These are phyloP conservation scores for Panaeolus papilionaceus DNA, from an alignment of 768 basidiomycete species.

Conservation along the genomic window DNA sequence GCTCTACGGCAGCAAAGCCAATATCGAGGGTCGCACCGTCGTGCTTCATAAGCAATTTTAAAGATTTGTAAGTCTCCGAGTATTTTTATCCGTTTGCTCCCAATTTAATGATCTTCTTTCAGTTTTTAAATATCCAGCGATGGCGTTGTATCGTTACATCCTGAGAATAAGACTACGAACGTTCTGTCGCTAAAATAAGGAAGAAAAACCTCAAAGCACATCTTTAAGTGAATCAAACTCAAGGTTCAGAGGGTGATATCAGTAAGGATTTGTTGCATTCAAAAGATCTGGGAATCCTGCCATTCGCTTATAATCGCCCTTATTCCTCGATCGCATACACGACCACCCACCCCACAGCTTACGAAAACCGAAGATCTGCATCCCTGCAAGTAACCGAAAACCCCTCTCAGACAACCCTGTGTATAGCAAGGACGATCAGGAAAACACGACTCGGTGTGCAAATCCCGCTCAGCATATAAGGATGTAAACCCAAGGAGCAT, in stretches of 20 bases:
- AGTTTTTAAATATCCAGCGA: not conserved
- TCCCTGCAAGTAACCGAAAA: no score
- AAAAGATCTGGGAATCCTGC: no score
- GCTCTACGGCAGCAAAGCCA: not conserved
- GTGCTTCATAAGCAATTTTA: not conserved
- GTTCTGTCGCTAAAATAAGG: not conserved
- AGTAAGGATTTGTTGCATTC: no score
- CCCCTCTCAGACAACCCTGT: no score
- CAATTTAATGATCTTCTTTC: not conserved
- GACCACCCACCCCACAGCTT: no score
- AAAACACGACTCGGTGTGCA: no score
- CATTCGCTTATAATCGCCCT: no score
- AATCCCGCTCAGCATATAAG: no score
- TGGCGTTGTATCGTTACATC: not conserved
- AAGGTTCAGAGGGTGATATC: not conserved
- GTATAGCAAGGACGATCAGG: no score
- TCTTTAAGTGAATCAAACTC: not conserved
- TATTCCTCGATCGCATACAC: no score
- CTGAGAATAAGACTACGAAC: not conserved
- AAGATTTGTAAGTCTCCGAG: not conserved
- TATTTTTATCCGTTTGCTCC: not conserved
- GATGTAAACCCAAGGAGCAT: no score
- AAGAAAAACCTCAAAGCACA: not conserved
- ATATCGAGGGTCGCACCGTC: not conserved
- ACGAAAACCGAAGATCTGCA: no score